These are phyloP conservation scores for Aspergillus brunneoviolaceus DNA, from an alignment of 2,329 filamentous ascomycete species.

Conservation along the genomic window DNA sequence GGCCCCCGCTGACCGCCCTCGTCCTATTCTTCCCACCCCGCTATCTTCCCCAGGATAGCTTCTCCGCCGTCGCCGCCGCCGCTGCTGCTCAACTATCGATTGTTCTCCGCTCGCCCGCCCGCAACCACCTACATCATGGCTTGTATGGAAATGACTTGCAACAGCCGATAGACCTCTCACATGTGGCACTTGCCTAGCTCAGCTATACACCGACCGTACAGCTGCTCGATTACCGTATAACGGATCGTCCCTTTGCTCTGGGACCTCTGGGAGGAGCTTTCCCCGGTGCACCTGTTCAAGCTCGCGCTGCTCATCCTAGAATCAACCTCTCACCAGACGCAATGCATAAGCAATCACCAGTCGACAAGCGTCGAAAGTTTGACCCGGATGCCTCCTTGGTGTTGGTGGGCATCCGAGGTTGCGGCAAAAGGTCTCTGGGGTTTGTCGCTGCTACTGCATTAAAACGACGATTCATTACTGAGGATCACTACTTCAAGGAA, in stretches of 20 bases:
- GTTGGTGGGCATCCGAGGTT: conserved; percentile 45
- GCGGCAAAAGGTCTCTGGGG: conserved; percentile 45
- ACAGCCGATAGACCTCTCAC: not conserved
- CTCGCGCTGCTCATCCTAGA: not conserved
- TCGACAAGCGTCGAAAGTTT: conserved; percentile 28
- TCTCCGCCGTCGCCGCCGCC: not conserved
- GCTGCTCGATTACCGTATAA: not conserved
- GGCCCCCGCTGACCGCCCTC: conserved; percentile 2
- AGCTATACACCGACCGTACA: not conserved
- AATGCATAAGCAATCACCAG: conserved; percentile 13
- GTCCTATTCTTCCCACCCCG: not conserved
- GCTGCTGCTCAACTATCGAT: not conserved
- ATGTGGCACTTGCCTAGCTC: not conserved
- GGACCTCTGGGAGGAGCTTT: not conserved
- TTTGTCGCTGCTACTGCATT: conserved; percentile 45
- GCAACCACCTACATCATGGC: not conserved
- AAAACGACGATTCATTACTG: conserved; percentile 45
- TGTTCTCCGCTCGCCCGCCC: not conserved
- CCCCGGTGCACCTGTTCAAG: not conserved
- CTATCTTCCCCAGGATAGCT: conserved; percentile 1
- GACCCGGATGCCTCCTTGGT: conserved; percentile 42
- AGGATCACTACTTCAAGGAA: conserved; percentile 47
- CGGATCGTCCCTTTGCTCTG: not conserved
- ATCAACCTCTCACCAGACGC: not conserved
- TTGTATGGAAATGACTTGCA: not conserved